Conservation (phyloP, 129 eudicot species). For the Glebionis coronaria region DNA sequence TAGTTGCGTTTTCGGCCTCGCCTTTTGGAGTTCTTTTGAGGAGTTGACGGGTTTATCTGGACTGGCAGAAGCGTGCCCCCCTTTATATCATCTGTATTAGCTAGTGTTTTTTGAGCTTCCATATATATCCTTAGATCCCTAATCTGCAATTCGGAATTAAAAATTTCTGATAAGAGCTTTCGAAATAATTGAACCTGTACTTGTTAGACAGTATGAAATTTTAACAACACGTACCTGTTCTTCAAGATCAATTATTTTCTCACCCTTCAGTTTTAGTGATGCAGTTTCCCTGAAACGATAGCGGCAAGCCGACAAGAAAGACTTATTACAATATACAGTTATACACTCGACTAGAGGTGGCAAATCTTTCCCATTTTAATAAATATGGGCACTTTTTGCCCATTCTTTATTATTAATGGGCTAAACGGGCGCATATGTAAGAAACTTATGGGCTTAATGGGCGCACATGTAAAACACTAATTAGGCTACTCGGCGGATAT, state of each 20-base stretch:
- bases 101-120: conserved; percentile 67
- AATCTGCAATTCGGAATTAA: conserved; percentile 40
- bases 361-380: too few relatives aligned
- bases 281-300: conserved; percentile 47
- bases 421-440: too few relatives aligned
- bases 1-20: conserved; percentile 65
- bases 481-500: too few relatives aligned
- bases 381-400: too few relatives aligned
- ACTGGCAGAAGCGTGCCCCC: conserved; percentile 90
- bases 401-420: too few relatives aligned
- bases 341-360: too few relatives aligned
- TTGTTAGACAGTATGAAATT: neutral
- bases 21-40: conserved; percentile 47
- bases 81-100: conserved; percentile 42
- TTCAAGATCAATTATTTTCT: conserved; percentile 61
- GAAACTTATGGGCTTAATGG: too few relatives aligned
- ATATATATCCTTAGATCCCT: conserved; percentile 67
- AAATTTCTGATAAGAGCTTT: neutral
- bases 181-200: neutral
- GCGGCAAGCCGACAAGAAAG: neutral
- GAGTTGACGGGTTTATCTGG: conserved; percentile 39
- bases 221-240: conserved; percentile 57
- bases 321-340: neutral
- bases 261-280: conserved; percentile 44
- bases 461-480: too few relatives aligned